Base-by-base conservation (phyloP, 2,329 filamentous ascomycete genomes). In the Neofusicoccum ribis region DNA sequence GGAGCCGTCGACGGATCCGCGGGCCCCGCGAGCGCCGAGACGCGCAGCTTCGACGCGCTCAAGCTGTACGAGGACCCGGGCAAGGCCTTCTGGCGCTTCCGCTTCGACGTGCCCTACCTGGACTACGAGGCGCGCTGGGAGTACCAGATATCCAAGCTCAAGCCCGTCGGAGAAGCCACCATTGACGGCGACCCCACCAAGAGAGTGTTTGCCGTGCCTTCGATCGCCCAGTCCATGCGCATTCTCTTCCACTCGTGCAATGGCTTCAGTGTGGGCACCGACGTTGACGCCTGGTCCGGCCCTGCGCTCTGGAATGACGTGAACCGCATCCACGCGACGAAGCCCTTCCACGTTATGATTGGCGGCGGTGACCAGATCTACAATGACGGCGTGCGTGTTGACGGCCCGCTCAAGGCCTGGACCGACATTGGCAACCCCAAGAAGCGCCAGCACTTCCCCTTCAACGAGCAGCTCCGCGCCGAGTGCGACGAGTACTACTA, bases 291-390 rank as follows among this genome's bases (percentile, higher is more conserved):
- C 11, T 89, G 86, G 86, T 81, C 83, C 41, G 87, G 87, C 1
- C 84, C 84, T 2, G 85, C 82, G 27, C 77, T 89, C 36, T 89
- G 87, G 87, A 86, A 88, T 68, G 87, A 89, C 67, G 87, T 88
- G 37, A 72, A 89, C 64, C 84, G 87, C 51, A 78, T 86, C 65
- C 87, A 89, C 70, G 81, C 81, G 69, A 73, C 84, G 73, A 82
- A 81, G 68, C 86, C 87, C 7, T 88, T 89, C 74, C 86, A 88
- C 72, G 84, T 88, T 69, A 91, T 89, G 89, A 86, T 97, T 68
- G 94, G 94, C 61, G 94, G 94, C 65, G 94, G 94, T 66, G 94
- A 98, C 74, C 94, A 97, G 78, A 88, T 89, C 69, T 89, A 89
- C 78, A 89, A 89, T 69, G 87, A 89, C 64, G 91, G 91, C 27